Base-by-base conservation (phyloP, 2,329 filamentous ascomycete genomes). In the Cladosporium sp. region DNA sequence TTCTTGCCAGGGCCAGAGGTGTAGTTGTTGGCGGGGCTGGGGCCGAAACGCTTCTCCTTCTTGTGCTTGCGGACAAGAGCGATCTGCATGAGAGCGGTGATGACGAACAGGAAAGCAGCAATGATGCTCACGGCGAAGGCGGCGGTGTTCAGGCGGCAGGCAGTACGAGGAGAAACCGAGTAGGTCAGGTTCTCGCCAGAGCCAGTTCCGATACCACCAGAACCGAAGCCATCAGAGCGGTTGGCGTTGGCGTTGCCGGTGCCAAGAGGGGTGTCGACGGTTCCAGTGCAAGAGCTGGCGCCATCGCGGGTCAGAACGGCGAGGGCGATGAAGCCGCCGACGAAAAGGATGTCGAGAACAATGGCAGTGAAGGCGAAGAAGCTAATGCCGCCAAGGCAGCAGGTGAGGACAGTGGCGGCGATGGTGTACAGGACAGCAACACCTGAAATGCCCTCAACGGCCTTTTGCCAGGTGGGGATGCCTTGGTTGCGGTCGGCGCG, bases 261-360 rank as follows among this genome's bases (percentile, higher is more conserved):
- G 35, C 90, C 90, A 49, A 92, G 81, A 6, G 82, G 83, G 13
- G 83, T 92, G 44, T 77, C 73, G 54, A 90, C 77, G 13, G 72
- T 72, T 44, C 82, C 82, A 11, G 72, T 76, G 74, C 91, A 96
- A 46, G 72, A 79, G 56, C 77, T 70, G 0, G 82, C 81, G 35
- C 90, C 90, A 52, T 80, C 72, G 35, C 86, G 80, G 55, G 87
- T 91, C 57, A 88, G 77, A 45, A 85, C 75, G 1, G 90, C 89
- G 55, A 96, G 81, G 65, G 90, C 95, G 65, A 95, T 81, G 75
- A 93, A 93, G 54, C 77, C 82, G 38, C 80, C 88, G 49, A 82
- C 73, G 70, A 95, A 95, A 63, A 79, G 79, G 49, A 93, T 62
- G 64, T 96, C 89, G 44, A 96, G 75, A 19, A 91, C 56, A 57